A percentile compares a stretch with the other conserved stretches of the same genome.
These are phyloP conservation scores for Lactarius evosmus DNA, from an alignment of 768 basidiomycete genomes.

Conservation along the genomic window DNA sequence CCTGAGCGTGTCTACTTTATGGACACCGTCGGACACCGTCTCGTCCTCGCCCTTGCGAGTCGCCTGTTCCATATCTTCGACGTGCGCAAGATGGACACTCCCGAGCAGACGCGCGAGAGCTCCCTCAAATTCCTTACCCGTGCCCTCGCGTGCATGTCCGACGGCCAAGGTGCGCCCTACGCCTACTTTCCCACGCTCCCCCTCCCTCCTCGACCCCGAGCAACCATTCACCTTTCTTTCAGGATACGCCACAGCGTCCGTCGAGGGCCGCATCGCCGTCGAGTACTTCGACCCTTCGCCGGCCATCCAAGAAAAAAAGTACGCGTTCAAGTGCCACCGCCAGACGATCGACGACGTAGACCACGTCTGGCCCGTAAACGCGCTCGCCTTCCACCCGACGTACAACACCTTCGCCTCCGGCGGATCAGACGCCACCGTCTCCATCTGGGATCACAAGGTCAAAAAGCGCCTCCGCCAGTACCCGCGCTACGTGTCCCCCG, in stretches of 20 bases:
- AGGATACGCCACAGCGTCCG: constrained; percentile 92
- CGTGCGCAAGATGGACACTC: constrained; percentile 69
- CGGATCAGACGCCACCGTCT: constrained; percentile 91
- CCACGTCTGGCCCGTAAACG: constrained; percentile 95
- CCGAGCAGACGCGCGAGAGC: constrained; percentile 82
- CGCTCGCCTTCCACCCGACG: constrained; percentile 90
- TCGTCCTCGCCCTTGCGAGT: constrained; percentile 93
- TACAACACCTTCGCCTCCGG: constrained; percentile 96
- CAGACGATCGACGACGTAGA: constrained; percentile 88
- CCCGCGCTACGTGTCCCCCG: constrained; percentile 68
- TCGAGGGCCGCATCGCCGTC: constrained; percentile 94
- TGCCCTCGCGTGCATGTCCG: constrained; percentile 86
- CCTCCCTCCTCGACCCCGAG: neutral
- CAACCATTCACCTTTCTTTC: constrained; percentile 1
- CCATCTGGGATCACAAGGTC: constrained; percentile 95
- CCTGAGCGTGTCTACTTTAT: constrained; percentile 86
- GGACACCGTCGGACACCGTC: constrained; percentile 70
- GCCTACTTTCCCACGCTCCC: constrained; percentile 5
- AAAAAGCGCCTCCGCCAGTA: constrained; percentile 95
- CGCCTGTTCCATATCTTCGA: constrained; percentile 89
- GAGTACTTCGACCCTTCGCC: constrained; percentile 91
- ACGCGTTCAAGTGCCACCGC: constrained; percentile 97
- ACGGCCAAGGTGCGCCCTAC: constrained; percentile 67
- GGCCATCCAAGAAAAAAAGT: constrained; percentile 78
- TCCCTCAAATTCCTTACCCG: constrained; percentile 95